These are phyloP conservation scores for Daedaleopsis nitida DNA, from an alignment of 768 basidiomycete genomes.

Conservation along the genomic window DNA sequence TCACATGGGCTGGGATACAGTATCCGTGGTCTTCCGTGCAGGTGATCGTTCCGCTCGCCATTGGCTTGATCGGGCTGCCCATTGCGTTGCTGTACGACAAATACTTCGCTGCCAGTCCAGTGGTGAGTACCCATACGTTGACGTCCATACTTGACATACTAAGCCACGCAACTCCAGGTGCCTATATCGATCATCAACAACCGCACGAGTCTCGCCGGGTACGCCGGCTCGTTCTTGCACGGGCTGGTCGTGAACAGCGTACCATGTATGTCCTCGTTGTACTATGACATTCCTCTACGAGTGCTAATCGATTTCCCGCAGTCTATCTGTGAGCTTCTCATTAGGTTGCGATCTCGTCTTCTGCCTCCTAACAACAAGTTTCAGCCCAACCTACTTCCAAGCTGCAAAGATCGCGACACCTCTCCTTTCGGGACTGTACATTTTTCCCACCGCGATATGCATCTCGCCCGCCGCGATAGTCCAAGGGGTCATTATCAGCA, in stretches of 20 bases:
- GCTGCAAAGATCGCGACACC: constrained; percentile 42
- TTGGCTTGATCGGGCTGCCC: constrained; percentile 6
- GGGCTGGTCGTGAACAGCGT: constrained; percentile 27
- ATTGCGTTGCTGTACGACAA: constrained; percentile 28
- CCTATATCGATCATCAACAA: constrained; percentile 12
- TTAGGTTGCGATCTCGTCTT: neutral
- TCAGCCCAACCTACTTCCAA: constrained; percentile 46
- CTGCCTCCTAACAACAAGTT: neutral
- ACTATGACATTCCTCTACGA: neutral
- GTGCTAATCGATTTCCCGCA: neutral
- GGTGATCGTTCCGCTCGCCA: constrained; percentile 9
- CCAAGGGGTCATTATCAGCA: constrained; percentile 34
- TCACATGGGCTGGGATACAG: constrained; percentile 38
- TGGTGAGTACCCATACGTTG: constrained; percentile 18
- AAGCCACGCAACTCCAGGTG: neutral
- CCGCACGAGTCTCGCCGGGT: constrained; percentile 16
- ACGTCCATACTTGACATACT: no score
- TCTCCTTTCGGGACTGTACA: constrained; percentile 38
- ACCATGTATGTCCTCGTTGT: constrained; percentile 21
- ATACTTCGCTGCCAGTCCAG: constrained; percentile 25
- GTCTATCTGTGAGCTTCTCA: constrained; percentile 34
- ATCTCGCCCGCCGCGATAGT: constrained; percentile 44
- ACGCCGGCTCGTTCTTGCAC: constrained; percentile 34
- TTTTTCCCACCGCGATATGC: constrained; percentile 36
- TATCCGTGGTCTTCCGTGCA: constrained; percentile 37